Percentiles rank a stretch among this genome's conserved stretches.
Conservation (phyloP, 306 rosid species). For the Corylus americana region DNA sequence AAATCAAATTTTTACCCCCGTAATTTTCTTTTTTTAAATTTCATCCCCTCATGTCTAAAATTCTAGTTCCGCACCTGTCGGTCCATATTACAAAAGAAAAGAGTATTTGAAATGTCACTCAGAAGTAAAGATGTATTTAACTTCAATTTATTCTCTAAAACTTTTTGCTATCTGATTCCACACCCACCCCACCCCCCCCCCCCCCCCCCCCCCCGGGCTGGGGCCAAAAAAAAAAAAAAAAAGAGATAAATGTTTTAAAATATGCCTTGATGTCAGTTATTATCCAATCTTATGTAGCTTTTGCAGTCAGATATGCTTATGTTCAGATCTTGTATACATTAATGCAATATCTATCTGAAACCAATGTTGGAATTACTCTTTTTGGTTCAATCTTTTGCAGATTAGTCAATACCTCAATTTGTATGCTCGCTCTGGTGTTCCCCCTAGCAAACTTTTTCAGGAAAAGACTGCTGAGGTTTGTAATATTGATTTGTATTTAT, state of each 20-base stretch:
- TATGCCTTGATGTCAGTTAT: neutral
- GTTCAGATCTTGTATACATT: neutral
- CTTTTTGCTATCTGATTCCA: neutral
- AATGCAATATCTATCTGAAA: neutral
- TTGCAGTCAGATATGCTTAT: neutral
- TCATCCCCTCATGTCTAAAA: no score
- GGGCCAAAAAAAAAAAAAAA: no score
- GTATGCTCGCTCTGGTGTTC: slow-evolving; percentile 70
- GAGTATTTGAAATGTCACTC: neutral
- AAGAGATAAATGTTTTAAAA: neutral
- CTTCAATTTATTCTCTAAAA: neutral
- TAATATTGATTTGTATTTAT: slow-evolving; percentile 17
- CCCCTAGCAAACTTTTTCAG: slow-evolving; percentile 76
- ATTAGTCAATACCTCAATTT: slow-evolving; percentile 75
- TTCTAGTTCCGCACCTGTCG: no score
- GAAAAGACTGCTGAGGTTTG: slow-evolving; percentile 82
- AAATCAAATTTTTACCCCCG: no score
- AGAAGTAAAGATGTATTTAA: neutral
- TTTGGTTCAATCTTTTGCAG: slow-evolving; percentile 47
- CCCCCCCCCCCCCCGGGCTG: neutral
- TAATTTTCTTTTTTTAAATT: no score
- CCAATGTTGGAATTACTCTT: neutral
- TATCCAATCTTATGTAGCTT: neutral
- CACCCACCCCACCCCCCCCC: no score
- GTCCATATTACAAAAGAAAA: neutral